Evolutionary conservation across 2,329 filamentous ascomycete species (phyloP).

Genomic region (Cadophora sp.): DNA sequence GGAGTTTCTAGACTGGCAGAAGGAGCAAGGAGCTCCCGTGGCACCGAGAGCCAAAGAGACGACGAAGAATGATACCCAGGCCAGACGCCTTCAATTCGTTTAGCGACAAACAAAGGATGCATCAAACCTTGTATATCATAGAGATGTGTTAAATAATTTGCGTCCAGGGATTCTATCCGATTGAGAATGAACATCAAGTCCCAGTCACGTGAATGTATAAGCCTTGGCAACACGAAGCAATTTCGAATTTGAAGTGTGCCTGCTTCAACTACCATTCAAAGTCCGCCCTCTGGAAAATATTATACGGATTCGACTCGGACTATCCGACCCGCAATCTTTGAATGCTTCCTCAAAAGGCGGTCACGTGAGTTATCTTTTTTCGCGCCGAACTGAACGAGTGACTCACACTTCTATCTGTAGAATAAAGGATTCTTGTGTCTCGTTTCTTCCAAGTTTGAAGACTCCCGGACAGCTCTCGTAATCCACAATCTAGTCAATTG

Average conservation of each 20-base stretch:
- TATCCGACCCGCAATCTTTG: background rate
- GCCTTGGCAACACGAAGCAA: background rate
- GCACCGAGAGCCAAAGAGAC: conserved; percentile 25
- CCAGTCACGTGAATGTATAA: background rate
- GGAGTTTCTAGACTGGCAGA: conserved; percentile 60
- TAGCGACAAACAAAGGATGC: conserved; percentile 13
- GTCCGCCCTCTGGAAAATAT: background rate
- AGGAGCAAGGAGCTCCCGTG: conserved; percentile 42
- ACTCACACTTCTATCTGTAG: conserved; percentile 1
- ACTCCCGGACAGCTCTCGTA: no score
- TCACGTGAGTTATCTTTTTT: background rate
- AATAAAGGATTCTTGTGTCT: no score
- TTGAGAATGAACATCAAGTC: background rate
- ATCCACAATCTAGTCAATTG: background rate
- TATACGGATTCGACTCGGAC: background rate
- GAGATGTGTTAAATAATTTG: background rate
- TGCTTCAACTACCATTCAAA: background rate
- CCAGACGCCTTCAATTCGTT: conserved; percentile 23
- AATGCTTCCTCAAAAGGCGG: background rate
- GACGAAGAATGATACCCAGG: conserved; percentile 28
- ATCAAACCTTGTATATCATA: conserved; percentile 8
- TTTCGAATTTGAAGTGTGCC: background rate
- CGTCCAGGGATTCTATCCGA: background rate
- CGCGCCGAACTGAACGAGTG: background rate
- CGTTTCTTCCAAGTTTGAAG: no score